Conservation (phyloP, 495 filamentous ascomycete genomes). For the Trichoderma virens region DNA sequence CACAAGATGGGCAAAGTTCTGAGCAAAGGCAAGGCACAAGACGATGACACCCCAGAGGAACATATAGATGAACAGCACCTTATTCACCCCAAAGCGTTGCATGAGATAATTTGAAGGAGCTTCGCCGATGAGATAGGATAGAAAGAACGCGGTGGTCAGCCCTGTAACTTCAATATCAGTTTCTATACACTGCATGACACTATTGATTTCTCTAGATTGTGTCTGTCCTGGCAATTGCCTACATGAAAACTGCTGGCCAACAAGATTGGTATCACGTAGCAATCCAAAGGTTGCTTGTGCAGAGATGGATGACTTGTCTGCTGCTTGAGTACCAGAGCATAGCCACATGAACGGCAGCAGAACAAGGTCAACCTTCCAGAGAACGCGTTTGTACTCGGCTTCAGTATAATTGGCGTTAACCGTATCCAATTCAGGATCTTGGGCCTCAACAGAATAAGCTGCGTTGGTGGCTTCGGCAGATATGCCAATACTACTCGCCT, state of each 20-base stretch:
- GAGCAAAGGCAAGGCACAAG: slow-evolving; percentile 15
- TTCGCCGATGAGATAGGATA: slow-evolving; percentile 21
- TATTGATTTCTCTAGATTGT: background rate
- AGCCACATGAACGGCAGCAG: slow-evolving; percentile 23
- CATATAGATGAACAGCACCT: slow-evolving; percentile 14
- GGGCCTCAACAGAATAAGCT: background rate
- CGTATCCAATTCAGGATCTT: background rate
- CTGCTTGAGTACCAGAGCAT: slow-evolving; percentile 19
- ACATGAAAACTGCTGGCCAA: slow-evolving; percentile 18
- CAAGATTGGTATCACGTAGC: slow-evolving; percentile 18
- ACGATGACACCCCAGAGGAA: slow-evolving; percentile 19
- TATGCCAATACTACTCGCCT: too few relatives aligned
- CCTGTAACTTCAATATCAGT: slow-evolving; percentile 9
- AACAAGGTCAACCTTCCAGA: slow-evolving; percentile 18
- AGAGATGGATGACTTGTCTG: slow-evolving; percentile 20
- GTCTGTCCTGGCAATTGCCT: background rate
- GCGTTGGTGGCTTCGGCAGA: background rate
- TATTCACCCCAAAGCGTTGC: slow-evolving; percentile 18
- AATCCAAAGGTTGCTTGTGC: slow-evolving; percentile 22
- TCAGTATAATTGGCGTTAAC: slow-evolving; percentile 18
- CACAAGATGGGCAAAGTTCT: slow-evolving; percentile 15
- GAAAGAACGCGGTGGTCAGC: slow-evolving; percentile 21
- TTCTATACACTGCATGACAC: background rate
- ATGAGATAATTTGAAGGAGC: slow-evolving; percentile 17
- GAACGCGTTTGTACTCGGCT: slow-evolving; percentile 16